Evolutionary conservation across 2,329 filamentous ascomycete genomes (phyloP), one percentile per base, ranked within the genome.

Genomic region (Cercospora citrullina): DNA sequence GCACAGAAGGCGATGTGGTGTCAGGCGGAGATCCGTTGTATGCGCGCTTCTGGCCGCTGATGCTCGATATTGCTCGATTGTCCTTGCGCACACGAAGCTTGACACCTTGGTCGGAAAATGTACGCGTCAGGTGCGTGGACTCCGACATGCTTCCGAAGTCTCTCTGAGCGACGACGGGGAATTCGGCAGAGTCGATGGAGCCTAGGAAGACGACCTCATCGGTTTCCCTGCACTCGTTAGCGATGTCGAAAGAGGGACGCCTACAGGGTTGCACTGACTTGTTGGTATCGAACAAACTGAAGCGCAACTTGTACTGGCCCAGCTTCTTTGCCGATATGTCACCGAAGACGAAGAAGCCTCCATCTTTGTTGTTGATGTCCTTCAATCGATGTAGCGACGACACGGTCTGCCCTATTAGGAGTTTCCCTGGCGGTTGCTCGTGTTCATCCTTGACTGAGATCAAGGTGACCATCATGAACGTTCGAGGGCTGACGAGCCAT

Each of bases 321-420:
- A 91, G 87, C 26, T 88, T 83, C 76, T 90, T 90, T 68, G 94
- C 88, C 0, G 92, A 95, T 23, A 97, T 83, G 78, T 97, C 93
- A 5, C 91, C 91, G 79, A 96, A 96, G n/a, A 96, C 90, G 75
- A 96, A 96, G 80, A 93, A 96, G 0, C 90, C 92, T 10, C 91
- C 91, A 79, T 95, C 92, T 36, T 72, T 72, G 53, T 72, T 72
- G 64, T 67, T 72, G 59, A 72, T 68, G 60, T 96, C 91, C 78
- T 95, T 94, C 64, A 96, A 82, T 64, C 91, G 87, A 78, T 96
- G 91, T 60, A 95, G 84, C 8, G 93, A 96, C 1, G 93, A 96
- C 5, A 91, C 90, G 51, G 91, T 83, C 5, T 90, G 91, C 8
- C 93, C 93, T 42, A 89, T 72, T 30, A 78, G 59, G 18, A 73